A percentile compares a stretch with the other conserved stretches of the same genome.
Conservation (phyloP, 164 flowering plant species). For the Aristolochia californica region DNA sequence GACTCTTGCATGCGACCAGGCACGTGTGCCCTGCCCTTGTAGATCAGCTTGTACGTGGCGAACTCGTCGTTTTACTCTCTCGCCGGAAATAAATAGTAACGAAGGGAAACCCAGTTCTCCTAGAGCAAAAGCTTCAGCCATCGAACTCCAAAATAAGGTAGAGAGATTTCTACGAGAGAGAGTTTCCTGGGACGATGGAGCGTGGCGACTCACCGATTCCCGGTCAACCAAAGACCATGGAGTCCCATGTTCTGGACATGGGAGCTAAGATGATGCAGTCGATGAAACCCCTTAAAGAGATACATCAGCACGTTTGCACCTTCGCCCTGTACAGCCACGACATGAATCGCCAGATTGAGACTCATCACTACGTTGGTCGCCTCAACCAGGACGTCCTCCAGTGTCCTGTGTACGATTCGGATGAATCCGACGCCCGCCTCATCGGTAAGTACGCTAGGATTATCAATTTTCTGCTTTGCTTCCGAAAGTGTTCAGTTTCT, state of each 20-base stretch:
- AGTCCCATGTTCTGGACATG: slow-evolving; percentile 40
- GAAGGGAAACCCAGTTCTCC: not conserved
- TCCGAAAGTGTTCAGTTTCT: no score
- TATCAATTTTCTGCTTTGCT: no score
- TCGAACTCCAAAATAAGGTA: no score
- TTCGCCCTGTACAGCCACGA: slow-evolving; percentile 75
- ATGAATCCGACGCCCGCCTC: slow-evolving; percentile 44
- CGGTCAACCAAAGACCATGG: slow-evolving; percentile 37
- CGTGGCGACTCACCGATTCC: slow-evolving; percentile 22
- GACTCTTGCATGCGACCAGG: no score
- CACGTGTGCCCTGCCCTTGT: no score
- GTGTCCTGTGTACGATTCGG: slow-evolving; percentile 86
- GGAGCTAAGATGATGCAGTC: slow-evolving; percentile 73
- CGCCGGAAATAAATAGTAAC: not conserved
- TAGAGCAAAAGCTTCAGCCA: no score
- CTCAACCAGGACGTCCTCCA: slow-evolving; percentile 81
- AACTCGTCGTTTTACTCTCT: no score
- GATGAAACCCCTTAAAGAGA: slow-evolving; percentile 55
- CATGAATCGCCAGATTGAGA: slow-evolving; percentile 75
- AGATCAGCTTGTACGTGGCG: no score
- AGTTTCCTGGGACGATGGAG: slow-evolving; percentile 16
- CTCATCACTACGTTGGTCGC: slow-evolving; percentile 60
- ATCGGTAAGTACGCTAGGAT: slow-evolving; percentile 50
- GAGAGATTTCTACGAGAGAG: slow-evolving; percentile 46
- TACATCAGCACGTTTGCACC: slow-evolving; percentile 64